phyloP scores from a whole-genome alignment of 371 early-diverging fungal genomes.

The Ecytonucleospora hepatopenaei region DNA sequence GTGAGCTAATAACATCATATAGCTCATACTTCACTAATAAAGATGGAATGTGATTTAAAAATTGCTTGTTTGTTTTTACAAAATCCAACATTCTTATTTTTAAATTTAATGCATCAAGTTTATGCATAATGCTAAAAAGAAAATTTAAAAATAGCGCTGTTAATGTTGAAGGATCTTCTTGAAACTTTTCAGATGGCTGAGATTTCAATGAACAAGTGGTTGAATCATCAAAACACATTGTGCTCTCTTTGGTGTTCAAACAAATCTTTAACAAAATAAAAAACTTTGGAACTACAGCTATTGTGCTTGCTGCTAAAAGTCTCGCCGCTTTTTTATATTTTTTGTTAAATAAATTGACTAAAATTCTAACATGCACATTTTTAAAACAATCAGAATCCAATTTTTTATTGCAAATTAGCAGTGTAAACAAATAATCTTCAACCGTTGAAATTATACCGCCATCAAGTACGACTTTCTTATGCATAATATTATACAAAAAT shows the following conservation, averaged over 20 bases:
- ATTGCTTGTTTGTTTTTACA: constrained; percentile 26
- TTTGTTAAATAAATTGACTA: constrained; percentile 37
- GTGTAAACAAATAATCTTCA: constrained; percentile 47
- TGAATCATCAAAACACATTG: not conserved
- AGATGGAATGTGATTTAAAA: constrained; percentile 27
- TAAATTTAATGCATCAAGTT: constrained; percentile 11
- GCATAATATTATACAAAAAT: constrained; percentile 26
- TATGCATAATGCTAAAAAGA: constrained; percentile 27
- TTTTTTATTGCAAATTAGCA: constrained; percentile 12
- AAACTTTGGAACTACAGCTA: constrained; percentile 24
- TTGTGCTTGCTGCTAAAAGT: constrained; percentile 24
- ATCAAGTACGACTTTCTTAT: constrained; percentile 19
- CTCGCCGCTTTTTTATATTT: constrained; percentile 29
- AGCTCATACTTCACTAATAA: constrained; percentile 42
- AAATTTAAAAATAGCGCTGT: constrained; percentile 39
- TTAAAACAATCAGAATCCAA: constrained; percentile 24
- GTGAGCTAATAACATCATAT: constrained; percentile 32
- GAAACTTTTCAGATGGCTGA: not conserved
- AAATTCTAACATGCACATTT: constrained; percentile 17
- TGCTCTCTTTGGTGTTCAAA: not conserved
- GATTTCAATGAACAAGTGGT: not conserved
- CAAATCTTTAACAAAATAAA: constrained; percentile 35
- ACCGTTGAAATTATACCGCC: constrained; percentile 23
- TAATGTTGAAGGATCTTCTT: not conserved
- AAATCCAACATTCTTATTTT: constrained; percentile 37